Evolutionary conservation across 2,329 filamentous ascomycete genomes (phyloP), one percentile per base, ranked within the genome.

Genomic region (Davidsoniella virescens): DNA sequence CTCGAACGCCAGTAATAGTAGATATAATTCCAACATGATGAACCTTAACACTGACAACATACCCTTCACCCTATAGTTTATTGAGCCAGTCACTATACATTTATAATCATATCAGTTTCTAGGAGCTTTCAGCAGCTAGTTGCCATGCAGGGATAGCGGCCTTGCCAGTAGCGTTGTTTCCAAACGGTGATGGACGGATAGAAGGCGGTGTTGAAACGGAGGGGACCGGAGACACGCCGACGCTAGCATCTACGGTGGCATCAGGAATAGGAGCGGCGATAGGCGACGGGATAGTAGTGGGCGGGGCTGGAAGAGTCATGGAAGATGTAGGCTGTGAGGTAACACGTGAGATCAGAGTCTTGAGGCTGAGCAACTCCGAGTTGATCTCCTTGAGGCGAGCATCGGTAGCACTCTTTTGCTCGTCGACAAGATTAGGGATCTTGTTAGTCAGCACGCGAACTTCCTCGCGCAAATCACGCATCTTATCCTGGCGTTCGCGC

Each of bases 361-460:
- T 96, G 59, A 98, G 69, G 62, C 88, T 95, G 70, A 84, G 87
- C 59, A 98, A 72, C 65, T 98, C 92, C 5, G 73, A 76, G 57
- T 85, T 84, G 56, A 98, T 76, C 59, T 96, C 92, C 64, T 80
- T 83, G 52, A 98, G 69, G 45, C 87, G 75, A 56, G 71, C 75
- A 61, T 96, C 88, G 23, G 84, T 86, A 49, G 78, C 73, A 54
- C 90, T 84, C 66, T 90, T 90, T 61, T 95, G 87, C 49, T 82
- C 83, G 55, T 92, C 80, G 59, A 98, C 75, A 2, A 88, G 88
- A 64, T 84, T 86, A 6, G 93, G 92, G 50, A 98, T 87, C 47
- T 84, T 71, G 56, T 88, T 84, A 63, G 90, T 84, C 52, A 98
- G 70, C 10, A 76, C 76, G 57, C 82, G 78, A 47, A 98, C 79